Evolutionary conservation across 2,329 filamentous ascomycete species (phyloP).

Genomic region (Epichloe sp.): DNA sequence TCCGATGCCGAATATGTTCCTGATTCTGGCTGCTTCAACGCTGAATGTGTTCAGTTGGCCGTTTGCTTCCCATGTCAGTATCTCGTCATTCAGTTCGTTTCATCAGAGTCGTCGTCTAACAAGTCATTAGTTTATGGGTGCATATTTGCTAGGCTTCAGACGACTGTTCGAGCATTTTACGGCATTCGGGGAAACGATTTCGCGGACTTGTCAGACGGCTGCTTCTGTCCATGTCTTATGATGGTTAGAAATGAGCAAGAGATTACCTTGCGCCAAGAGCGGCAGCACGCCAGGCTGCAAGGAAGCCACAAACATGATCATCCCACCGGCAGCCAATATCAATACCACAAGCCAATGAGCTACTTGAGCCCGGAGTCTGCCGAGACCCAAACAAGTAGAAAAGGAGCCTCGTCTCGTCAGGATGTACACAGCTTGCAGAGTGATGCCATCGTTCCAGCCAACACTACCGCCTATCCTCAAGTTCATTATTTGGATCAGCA

Average conservation of each 20-base stretch:
- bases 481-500: slow-evolving; percentile 7
- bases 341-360: slow-evolving; percentile 12
- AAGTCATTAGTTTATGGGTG: slow-evolving; percentile 17
- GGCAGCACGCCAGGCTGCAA: slow-evolving; percentile 6
- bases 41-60: slow-evolving; percentile 13
- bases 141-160: slow-evolving; percentile 17
- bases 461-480: slow-evolving; percentile 1
- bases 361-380: slow-evolving; percentile 4
- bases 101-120: neutral
- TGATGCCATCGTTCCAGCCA: neutral
- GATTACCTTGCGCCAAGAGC: slow-evolving; percentile 17
- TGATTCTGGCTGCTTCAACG: slow-evolving; percentile 9
- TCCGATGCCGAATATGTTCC: slow-evolving; percentile 8
- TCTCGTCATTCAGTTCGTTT: neutral
- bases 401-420: neutral
- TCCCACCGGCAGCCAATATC: slow-evolving; percentile 10
- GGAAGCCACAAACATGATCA: slow-evolving; percentile 3
- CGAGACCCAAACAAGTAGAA: neutral
- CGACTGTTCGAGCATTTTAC: slow-evolving; percentile 19
- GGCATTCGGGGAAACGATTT: slow-evolving; percentile 15
- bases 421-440: neutral
- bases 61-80: slow-evolving; percentile 16
- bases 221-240: slow-evolving; percentile 16
- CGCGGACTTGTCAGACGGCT: slow-evolving; percentile 15
- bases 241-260: slow-evolving; percentile 20